Conservation (phyloP, 305 asterid genomes). For the Fraxinus angustifolia region DNA sequence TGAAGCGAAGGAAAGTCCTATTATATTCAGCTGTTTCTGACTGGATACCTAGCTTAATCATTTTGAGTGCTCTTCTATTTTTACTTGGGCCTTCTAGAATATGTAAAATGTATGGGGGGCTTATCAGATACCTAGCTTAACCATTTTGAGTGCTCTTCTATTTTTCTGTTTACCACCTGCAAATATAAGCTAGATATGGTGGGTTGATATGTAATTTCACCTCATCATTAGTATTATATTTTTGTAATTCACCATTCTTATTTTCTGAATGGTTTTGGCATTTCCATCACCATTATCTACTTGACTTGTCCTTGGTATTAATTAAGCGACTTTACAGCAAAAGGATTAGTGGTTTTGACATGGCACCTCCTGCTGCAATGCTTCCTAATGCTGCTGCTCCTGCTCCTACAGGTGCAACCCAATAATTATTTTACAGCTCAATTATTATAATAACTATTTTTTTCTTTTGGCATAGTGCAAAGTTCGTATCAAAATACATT, state of each 20-base stretch:
- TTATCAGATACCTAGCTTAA: not conserved
- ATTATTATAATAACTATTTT: constrained; percentile 41
- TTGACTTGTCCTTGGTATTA: constrained; percentile 24
- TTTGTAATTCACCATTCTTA: not conserved
- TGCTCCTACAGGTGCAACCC: constrained; percentile 60
- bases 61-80: too few relatives aligned
- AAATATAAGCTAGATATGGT: not conserved
- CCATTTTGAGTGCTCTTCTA: not conserved
- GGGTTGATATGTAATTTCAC: not conserved
- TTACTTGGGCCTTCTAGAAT: too few relatives aligned
- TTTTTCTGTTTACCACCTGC: not conserved
- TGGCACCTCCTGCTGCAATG: constrained; percentile 91
- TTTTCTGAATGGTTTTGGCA: not conserved
- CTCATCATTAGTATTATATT: not conserved
- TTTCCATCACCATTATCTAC: constrained; percentile 19
- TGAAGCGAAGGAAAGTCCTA: not conserved
- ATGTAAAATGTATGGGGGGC: too few relatives aligned
- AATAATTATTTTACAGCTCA: constrained; percentile 20
- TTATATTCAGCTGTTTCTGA: not conserved
- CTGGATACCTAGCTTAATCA: too few relatives aligned
- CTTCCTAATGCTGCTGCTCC: constrained; percentile 54
- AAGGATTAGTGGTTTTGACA: constrained; percentile 98
- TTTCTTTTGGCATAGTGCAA: constrained; percentile 67
- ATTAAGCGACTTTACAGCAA: constrained; percentile 55
- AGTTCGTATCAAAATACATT: constrained; percentile 63